phyloP scores from a whole-genome alignment of 2,329 filamentous ascomycete genomes.

The Colletotrichum spinosum region DNA sequence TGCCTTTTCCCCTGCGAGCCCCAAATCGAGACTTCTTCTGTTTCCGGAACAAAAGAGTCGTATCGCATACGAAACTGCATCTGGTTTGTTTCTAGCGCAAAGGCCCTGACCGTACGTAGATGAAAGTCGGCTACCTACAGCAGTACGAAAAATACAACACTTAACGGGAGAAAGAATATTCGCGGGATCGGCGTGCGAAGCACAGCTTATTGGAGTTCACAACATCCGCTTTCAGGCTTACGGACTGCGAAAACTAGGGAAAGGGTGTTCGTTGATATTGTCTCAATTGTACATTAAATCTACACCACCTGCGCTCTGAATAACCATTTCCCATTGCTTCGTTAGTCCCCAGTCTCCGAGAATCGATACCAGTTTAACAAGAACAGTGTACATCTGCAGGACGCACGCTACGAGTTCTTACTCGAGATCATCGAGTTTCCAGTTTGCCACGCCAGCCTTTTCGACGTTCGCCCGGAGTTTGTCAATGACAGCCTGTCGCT shows the following conservation, averaged over 20 bases:
- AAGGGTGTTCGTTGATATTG: not conserved
- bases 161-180: no score
- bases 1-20: no score
- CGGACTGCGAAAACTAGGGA: no score
- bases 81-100: no score
- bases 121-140: not conserved
- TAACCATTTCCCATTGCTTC: slow-evolving; percentile 22
- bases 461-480: slow-evolving; percentile 63
- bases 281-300: slow-evolving; percentile 34
- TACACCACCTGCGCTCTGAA: slow-evolving; percentile 34
- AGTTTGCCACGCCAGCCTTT: slow-evolving; percentile 62
- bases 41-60: no score
- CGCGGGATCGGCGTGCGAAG: no score
- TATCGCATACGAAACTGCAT: no score
- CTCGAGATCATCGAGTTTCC: slow-evolving; percentile 62
- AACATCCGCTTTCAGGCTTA: no score
- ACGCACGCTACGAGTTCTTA: slow-evolving; percentile 40
- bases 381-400: not conserved
- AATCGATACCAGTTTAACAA: not conserved
- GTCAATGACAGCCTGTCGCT: slow-evolving; percentile 62
- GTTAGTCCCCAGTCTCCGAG: slow-evolving; percentile 4
- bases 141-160: no score
- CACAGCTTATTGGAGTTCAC: no score
- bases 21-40: no score
- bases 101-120: no score